Conservation (phyloP, 1,139 yeast species). For the Yamadazyma conglobata region DNA sequence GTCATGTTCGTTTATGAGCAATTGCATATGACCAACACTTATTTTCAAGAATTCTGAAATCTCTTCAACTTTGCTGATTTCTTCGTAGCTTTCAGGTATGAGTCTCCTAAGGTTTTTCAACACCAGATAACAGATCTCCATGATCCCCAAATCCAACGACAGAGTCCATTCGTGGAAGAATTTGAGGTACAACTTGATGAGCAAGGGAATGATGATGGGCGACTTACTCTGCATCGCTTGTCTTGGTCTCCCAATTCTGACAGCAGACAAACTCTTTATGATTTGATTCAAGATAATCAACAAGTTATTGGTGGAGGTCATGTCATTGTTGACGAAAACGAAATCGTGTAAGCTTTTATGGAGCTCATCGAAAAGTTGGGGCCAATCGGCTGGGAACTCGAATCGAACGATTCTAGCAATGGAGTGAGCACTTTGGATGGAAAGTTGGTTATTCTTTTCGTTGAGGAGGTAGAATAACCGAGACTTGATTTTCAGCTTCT, state of each 20-base stretch:
- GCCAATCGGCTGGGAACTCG: slow-evolving; percentile 91
- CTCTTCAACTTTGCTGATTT: slow-evolving; percentile 57
- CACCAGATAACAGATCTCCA: slow-evolving; percentile 75
- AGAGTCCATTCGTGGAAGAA: slow-evolving; percentile 64
- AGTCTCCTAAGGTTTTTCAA: slow-evolving; percentile 67
- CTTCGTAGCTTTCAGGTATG: slow-evolving; percentile 72
- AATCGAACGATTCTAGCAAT: slow-evolving; percentile 72
- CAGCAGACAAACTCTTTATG: slow-evolving; percentile 67
- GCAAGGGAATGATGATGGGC: slow-evolving; percentile 55
- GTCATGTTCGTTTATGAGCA: slow-evolving; percentile 53
- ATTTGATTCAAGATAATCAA: slow-evolving; percentile 71
- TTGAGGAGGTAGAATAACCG: slow-evolving; percentile 57
- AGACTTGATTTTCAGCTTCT: slow-evolving; percentile 59
- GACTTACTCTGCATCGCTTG: slow-evolving; percentile 74
- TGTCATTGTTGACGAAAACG: slow-evolving; percentile 46
- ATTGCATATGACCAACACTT: slow-evolving; percentile 59
- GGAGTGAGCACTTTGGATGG: slow-evolving; percentile 82
- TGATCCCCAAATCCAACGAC: slow-evolving; percentile 39
- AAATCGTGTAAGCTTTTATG: slow-evolving; percentile 34
- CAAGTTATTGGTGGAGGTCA: slow-evolving; percentile 56
- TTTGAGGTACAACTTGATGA: slow-evolving; percentile 56
- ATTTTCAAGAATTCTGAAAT: slow-evolving; percentile 58
- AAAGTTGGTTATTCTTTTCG: slow-evolving; percentile 71
- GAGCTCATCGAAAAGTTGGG: slow-evolving; percentile 65
- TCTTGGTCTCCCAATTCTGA: slow-evolving; percentile 79